Evolutionary conservation across 768 basidiomycete genomes (phyloP).

Genomic region (Lanmaoa rubissima): DNA sequence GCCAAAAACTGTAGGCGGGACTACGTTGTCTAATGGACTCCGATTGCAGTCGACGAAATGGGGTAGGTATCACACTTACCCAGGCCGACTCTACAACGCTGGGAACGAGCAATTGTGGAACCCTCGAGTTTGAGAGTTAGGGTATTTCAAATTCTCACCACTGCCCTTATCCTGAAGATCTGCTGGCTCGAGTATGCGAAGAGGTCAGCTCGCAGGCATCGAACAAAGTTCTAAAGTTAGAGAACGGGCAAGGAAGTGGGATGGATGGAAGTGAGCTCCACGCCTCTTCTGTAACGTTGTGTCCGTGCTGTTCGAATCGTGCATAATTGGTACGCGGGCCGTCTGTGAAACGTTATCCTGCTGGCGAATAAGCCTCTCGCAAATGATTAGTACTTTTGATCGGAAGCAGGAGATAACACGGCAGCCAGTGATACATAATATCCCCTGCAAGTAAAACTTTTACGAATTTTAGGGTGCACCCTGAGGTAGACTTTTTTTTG

Average conservation of each 20-base stretch:
- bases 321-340: slow-evolving; percentile 12
- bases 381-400: slow-evolving; percentile 19
- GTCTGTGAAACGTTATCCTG: slow-evolving; percentile 21
- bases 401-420: slow-evolving; percentile 25
- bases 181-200: slow-evolving; percentile 10
- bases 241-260: slow-evolving; percentile 1
- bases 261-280: slow-evolving; percentile 16
- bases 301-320: slow-evolving; percentile 17
- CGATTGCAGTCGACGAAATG: not conserved
- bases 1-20: not conserved
- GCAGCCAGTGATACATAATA: slow-evolving; percentile 32
- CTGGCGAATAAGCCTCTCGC: slow-evolving; percentile 11
- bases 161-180: slow-evolving; percentile 17
- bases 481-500: slow-evolving; percentile 23
- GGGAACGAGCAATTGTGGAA: not conserved
- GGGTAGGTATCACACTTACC: not conserved
- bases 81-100: not conserved
- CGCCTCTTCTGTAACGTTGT: slow-evolving; percentile 23
- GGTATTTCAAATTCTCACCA: slow-evolving; percentile 31
- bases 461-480: slow-evolving; percentile 32
- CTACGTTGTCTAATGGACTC: not conserved
- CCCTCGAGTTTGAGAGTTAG: slow-evolving; percentile 16
- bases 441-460: slow-evolving; percentile 21
- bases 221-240: slow-evolving; percentile 14
- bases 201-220: slow-evolving; percentile 1